A percentile compares a stretch with the other conserved stretches of the same genome.
phyloP scores from a whole-genome alignment of 2,329 filamentous ascomycete genomes.

The Trichocomaceae sp. region DNA sequence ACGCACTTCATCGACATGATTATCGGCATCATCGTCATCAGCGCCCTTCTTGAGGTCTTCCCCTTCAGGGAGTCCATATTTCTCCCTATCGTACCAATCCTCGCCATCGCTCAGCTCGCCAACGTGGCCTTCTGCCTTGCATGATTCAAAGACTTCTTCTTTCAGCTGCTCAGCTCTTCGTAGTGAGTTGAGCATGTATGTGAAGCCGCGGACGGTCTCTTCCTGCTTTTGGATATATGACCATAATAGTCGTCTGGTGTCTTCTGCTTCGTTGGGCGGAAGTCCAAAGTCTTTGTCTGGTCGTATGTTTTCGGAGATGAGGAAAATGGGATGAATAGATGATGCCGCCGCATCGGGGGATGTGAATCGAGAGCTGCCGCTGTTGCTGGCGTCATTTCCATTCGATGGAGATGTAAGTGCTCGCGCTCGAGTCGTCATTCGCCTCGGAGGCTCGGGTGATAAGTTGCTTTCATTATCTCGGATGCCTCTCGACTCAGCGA shows the following conservation, averaged over 20 bases:
- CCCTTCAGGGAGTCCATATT: conserved; percentile 51
- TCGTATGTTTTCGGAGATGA: conserved; percentile 45
- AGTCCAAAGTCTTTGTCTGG: conserved; percentile 53
- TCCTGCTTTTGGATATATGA: conserved; percentile 62
- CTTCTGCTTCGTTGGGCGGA: conserved; percentile 54
- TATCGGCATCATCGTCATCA: conserved; percentile 55
- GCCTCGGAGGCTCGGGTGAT: conserved; percentile 36
- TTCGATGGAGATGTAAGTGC: conserved; percentile 30
- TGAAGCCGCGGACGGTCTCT: conserved; percentile 53
- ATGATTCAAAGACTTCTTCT: conserved; percentile 53
- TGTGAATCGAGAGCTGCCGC: conserved; percentile 15
- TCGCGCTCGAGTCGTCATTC: conserved; percentile 43
- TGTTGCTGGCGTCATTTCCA: conserved; percentile 19
- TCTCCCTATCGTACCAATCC: conserved; percentile 59
- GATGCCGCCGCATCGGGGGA: conserved; percentile 27
- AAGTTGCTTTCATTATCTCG: conserved; percentile 27
- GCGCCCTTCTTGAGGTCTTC: conserved; percentile 56
- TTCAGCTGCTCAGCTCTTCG: conserved; percentile 55
- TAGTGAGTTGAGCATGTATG: conserved; percentile 51
- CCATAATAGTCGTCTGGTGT: conserved; percentile 54
- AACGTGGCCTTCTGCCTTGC: conserved; percentile 57
- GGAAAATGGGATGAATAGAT: conserved; percentile 51
- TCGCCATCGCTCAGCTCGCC: conserved; percentile 63
- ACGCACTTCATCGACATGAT: conserved; percentile 34
- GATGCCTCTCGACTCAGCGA: conserved; percentile 18